Percentiles rank a stretch among this genome's conserved stretches.
phyloP scores from a whole-genome alignment of 345 rosid genomes.

The Excoecaria cochinchinensis region DNA sequence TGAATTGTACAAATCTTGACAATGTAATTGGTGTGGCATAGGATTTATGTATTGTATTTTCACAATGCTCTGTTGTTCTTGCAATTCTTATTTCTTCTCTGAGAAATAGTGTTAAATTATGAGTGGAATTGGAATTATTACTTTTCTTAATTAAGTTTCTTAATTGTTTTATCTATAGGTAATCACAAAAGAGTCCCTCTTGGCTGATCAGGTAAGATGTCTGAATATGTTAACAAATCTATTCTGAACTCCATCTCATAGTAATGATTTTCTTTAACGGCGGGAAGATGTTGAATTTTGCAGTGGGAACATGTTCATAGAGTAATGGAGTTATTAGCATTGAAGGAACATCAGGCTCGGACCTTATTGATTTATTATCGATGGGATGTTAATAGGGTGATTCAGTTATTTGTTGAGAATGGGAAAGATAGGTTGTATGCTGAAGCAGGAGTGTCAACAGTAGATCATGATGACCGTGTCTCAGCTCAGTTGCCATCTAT shows the following conservation, averaged over 20 bases:
- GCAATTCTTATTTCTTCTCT: neutral
- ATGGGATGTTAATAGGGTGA: constrained; percentile 43
- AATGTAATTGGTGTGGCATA: neutral
- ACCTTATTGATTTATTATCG: constrained; percentile 37
- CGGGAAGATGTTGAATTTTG: constrained; percentile 8
- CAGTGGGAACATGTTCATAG: constrained; percentile 47
- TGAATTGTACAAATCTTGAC: neutral
- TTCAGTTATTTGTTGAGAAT: constrained; percentile 33
- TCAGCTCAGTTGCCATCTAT: neutral
- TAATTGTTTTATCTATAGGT: constrained; percentile 23
- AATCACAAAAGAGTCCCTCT: constrained; percentile 40
- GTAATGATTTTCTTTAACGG: neutral
- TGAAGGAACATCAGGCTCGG: constrained; percentile 40
- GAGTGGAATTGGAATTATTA: neutral
- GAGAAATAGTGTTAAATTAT: neutral
- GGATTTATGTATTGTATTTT: too few species aligned
- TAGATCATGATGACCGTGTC: constrained; percentile 12
- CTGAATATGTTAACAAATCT: neutral
- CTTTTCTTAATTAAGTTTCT: neutral
- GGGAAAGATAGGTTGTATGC: constrained; percentile 36
- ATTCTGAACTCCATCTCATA: neutral
- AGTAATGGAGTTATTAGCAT: constrained; percentile 50
- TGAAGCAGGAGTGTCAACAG: constrained; percentile 29
- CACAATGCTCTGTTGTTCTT: neutral
- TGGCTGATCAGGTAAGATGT: constrained; percentile 39